Evolutionary conservation across 2,329 filamentous ascomycete species (phyloP), one percentile per base, ranked within the genome.

Genomic region (Thielaviopsis musarum): DNA sequence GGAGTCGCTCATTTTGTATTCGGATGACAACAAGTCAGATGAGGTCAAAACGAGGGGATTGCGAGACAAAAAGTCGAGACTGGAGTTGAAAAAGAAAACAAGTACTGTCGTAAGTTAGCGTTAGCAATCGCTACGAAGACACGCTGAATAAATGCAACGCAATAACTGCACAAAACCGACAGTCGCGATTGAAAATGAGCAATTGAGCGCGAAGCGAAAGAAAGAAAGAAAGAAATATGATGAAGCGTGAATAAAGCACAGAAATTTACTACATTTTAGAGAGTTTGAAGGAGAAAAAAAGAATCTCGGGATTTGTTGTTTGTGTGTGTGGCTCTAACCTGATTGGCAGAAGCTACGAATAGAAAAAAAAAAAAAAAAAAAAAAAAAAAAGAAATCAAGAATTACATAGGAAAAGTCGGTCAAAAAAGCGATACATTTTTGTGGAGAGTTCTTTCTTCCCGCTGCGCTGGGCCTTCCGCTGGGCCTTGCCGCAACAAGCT

Each of bases 1-100:
- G 9, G 59, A 55, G 22, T 51, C 48, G 24, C 21, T 13, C 59
- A 61, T 61, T 49, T 49, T 49, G n/a, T 49, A 9, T 21, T 49
- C 45, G 7, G n/a, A 6, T 5, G 15, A 45, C 15, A 17, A 45
- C 38, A n/a, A n/a, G 38, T 10, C 38, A 45, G 38, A 45, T 13
- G 38, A 45, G 12, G n/a, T 45, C 3, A 10, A 38, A 45, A n/a
- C 38, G 38, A 15, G 17, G n/a, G 21, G n/a, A 21, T 49, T 9
- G n/a, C 7, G 45, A 49, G n/a, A 49, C 21, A 13, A 49, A 21
- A 45, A n/a, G 17, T 17, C 38, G 17, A 45, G 38, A 45, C 6
- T 15, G 17, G 15, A 45, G 38, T 7, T n/a, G 17, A 45, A 17
- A 17, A 10, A 45, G 38, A 45, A 45, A n/a, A 21, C 17, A 21